These are phyloP conservation scores for Fusarium brevicatenulatum DNA, from an alignment of 2,329 filamentous ascomycete genomes.

Conservation along the genomic window DNA sequence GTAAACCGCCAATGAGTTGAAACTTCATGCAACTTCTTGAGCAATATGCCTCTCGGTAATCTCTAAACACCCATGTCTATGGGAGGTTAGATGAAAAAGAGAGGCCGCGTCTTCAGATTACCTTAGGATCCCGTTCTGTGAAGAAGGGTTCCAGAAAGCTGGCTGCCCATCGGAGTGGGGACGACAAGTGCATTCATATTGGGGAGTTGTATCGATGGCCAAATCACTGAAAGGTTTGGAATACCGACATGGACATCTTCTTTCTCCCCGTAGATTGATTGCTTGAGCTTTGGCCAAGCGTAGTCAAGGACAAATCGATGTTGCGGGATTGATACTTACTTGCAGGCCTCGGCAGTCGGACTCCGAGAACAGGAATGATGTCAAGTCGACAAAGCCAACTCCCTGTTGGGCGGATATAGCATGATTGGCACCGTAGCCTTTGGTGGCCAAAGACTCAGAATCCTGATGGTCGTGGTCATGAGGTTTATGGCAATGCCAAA, in stretches of 20 bases:
- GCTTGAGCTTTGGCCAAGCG: constrained; percentile 3
- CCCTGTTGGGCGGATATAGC: constrained; percentile 72
- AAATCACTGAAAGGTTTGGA: constrained; percentile 60
- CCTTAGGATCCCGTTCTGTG: constrained; percentile 54
- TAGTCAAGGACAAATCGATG: constrained; percentile 15
- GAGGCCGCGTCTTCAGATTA: constrained; percentile 49
- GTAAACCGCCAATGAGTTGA: constrained; percentile 21
- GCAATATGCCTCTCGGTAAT: constrained; percentile 60
- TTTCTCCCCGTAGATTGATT: constrained; percentile 54
- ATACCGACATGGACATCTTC: constrained; percentile 70
- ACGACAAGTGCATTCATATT: constrained; percentile 57
- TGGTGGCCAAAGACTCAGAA: constrained; percentile 63
- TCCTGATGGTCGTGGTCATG: constrained; percentile 62
- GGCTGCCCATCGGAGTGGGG: constrained; percentile 38
- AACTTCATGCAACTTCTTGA: constrained; percentile 2
- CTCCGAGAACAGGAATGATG: constrained; percentile 76
- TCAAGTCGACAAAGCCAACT: constrained; percentile 82
- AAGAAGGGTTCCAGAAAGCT: constrained; percentile 51
- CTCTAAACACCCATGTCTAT: constrained; percentile 59
- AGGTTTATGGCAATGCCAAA: constrained; percentile 99
- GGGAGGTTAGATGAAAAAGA: constrained; percentile 58
- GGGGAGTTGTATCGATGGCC: constrained; percentile 77
- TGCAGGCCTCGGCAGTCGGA: constrained; percentile 67
- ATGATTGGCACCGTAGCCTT: constrained; percentile 87
- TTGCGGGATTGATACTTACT: constrained; percentile 48